Evolutionary conservation across 306 rosid genomes (phyloP).

Genomic region (Castanea mollissima): DNA sequence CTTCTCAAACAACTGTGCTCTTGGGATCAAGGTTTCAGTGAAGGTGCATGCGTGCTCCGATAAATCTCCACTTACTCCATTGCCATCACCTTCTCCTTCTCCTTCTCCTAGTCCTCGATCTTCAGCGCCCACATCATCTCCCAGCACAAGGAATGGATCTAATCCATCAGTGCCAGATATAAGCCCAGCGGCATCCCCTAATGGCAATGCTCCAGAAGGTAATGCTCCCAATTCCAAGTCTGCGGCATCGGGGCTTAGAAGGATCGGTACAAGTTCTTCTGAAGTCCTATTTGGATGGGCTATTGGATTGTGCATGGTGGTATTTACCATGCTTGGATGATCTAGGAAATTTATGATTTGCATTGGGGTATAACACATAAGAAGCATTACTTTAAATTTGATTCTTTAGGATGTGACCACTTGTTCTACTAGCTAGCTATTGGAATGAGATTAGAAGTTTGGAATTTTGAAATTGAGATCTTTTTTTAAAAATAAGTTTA

Average conservation of each 20-base stretch:
- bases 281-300: background rate
- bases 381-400: background rate
- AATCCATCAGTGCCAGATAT: background rate
- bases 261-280: background rate
- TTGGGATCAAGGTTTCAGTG: conserved; percentile 38
- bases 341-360: background rate
- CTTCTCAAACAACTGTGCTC: conserved; percentile 38
- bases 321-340: background rate
- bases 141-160: background rate
- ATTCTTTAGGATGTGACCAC: background rate
- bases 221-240: background rate
- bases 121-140: conserved; percentile 8
- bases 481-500: background rate
- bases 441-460: background rate
- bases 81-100: background rate
- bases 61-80: background rate
- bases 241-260: background rate
- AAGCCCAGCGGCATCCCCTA: conserved; percentile 7
- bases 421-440: background rate
- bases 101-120: background rate
- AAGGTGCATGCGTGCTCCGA: conserved; percentile 22
- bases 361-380: background rate
- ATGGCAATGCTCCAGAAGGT: background rate
- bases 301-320: background rate
- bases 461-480: background rate